phyloP scores from a whole-genome alignment of 768 basidiomycete species.

The Pisolithus orientalis region DNA sequence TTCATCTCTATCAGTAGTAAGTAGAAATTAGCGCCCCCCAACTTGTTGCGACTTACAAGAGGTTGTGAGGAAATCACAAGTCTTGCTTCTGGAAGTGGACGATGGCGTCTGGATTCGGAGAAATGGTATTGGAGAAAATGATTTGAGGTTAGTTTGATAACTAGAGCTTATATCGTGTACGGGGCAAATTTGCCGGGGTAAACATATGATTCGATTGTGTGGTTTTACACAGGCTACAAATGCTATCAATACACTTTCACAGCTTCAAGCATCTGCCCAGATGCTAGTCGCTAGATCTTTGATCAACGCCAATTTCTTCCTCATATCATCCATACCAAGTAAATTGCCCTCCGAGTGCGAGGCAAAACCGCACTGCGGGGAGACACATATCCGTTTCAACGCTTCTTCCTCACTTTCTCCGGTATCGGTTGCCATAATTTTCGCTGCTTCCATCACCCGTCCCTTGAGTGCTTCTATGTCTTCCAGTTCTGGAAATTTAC shows the following conservation, averaged over 20 bases:
- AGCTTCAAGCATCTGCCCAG: conserved; percentile 23
- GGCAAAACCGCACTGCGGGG: conserved; percentile 50
- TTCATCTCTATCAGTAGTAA: too few relatives aligned
- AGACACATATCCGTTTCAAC: conserved; percentile 32
- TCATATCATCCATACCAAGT: conserved; percentile 31
- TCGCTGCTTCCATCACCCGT: conserved; percentile 39
- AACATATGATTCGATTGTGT: too few relatives aligned
- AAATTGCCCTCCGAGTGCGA: conserved; percentile 40
- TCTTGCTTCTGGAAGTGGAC: too few relatives aligned
- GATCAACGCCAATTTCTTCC: conserved; percentile 23
- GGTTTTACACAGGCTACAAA: background rate
- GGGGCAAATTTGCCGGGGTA: too few relatives aligned
- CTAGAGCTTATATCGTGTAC: too few relatives aligned
- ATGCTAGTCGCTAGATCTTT: conserved; percentile 31
- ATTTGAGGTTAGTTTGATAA: too few relatives aligned
- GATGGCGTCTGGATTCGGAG: too few relatives aligned
- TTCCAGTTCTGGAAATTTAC: conserved; percentile 39
- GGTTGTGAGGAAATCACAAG: too few relatives aligned
- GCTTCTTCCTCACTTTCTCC: conserved; percentile 35
- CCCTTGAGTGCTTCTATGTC: conserved; percentile 33
- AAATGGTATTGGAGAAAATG: too few relatives aligned
- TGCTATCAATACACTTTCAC: background rate
- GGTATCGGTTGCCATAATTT: conserved; percentile 34
- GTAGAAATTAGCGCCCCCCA: too few relatives aligned
- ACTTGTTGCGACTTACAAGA: too few relatives aligned